These are phyloP conservation scores for Uronychia setigera DNA, from an alignment of 73 alveolate species.

Conservation along the genomic window DNA sequence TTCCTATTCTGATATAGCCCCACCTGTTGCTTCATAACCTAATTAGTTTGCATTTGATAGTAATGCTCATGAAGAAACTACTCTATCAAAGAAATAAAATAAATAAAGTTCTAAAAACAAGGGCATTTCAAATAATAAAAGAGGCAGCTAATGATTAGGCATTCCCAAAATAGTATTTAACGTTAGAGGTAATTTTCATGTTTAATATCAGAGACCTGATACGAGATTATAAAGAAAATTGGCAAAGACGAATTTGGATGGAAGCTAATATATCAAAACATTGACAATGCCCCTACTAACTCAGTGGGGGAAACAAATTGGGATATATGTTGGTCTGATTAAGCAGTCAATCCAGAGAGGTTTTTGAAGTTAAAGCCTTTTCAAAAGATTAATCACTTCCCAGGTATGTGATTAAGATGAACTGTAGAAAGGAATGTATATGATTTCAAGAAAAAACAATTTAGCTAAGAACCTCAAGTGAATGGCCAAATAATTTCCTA, in stretches of 20 bases:
- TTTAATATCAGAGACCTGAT: neutral
- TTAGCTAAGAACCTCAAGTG: constrained; percentile 69
- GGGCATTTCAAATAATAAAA: neutral
- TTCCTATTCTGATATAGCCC: no score
- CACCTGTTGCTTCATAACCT: no score
- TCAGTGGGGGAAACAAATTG: neutral
- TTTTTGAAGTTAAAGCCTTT: constrained; percentile 48
- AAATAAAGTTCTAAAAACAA: no score
- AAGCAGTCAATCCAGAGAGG: constrained; percentile 48
- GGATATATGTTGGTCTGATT: constrained; percentile 36
- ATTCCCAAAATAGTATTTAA: neutral
- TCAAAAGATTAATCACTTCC: constrained; percentile 84
- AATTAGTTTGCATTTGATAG: no score
- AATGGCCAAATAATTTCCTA: constrained; percentile 70
- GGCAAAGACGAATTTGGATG: constrained; percentile 1
- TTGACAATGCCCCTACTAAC: neutral
- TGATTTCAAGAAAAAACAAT: constrained; percentile 82
- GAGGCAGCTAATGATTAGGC: neutral
- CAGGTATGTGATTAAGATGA: constrained; percentile 38
- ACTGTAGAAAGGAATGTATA: constrained; percentile 50
- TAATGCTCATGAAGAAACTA: no score
- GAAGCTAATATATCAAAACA: neutral
- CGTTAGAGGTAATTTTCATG: neutral
- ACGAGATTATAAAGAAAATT: neutral
- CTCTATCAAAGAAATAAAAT: no score